Percentiles rank a stretch among this genome's conserved stretches.
These are phyloP conservation scores for Podila epicladia DNA, from an alignment of 192 early-diverging fungal genomes.

Conservation along the genomic window DNA sequence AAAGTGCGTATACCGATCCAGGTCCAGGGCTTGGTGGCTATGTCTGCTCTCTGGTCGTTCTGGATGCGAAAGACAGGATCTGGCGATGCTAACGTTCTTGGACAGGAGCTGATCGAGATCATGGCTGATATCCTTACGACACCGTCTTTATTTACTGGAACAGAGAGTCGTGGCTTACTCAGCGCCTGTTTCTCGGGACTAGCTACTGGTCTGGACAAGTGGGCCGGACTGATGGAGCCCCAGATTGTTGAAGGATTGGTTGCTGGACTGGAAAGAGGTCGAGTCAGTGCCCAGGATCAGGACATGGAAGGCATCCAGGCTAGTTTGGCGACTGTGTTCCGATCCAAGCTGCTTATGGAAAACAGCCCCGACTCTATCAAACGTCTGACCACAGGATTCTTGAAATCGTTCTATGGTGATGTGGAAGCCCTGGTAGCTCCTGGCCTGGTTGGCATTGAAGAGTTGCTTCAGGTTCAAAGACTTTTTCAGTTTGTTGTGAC, in stretches of 20 bases:
- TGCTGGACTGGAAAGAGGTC: slow-evolving; percentile 30
- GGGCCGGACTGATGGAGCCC: slow-evolving; percentile 48
- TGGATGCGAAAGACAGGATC: slow-evolving; percentile 49
- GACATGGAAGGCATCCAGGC: slow-evolving; percentile 41
- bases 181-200: slow-evolving; percentile 41
- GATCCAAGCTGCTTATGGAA: slow-evolving; percentile 12
- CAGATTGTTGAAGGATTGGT: slow-evolving; percentile 32
- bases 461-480: slow-evolving; percentile 38
- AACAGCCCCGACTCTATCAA: slow-evolving; percentile 21
- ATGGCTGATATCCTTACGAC: slow-evolving; percentile 35
- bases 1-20: slow-evolving; percentile 33
- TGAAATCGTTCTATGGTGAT: slow-evolving; percentile 27
- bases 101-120: slow-evolving; percentile 37
- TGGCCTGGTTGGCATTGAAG: slow-evolving; percentile 14
- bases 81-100: slow-evolving; percentile 31
- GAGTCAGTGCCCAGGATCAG: slow-evolving; percentile 23
- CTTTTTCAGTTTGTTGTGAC: slow-evolving; percentile 45
- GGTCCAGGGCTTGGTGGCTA: slow-evolving; percentile 20
- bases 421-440: background rate
- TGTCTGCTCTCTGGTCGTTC: slow-evolving; percentile 35
- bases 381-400: slow-evolving; percentile 16
- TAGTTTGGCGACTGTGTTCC: slow-evolving; percentile 33
- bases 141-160: slow-evolving; percentile 26
- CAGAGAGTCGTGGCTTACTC: slow-evolving; percentile 17
- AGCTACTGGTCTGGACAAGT: slow-evolving; percentile 44